These are phyloP conservation scores for Lotus japonicus DNA, from an alignment of 306 rosid species.

Conservation along the genomic window DNA sequence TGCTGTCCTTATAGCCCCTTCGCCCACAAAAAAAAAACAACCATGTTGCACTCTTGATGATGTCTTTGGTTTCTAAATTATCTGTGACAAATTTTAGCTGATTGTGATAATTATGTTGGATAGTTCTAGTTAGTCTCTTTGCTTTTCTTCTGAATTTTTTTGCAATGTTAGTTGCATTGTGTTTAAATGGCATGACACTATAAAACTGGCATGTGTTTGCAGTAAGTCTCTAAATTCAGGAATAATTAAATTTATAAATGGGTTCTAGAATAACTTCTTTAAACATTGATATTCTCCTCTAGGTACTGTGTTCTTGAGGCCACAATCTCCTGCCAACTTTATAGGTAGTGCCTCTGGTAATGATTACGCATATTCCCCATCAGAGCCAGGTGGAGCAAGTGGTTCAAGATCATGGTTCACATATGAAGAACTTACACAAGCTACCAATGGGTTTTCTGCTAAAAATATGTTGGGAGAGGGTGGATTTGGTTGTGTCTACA, in stretches of 20 bases:
- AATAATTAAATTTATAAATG: background rate
- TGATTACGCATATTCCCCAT: constrained; percentile 52
- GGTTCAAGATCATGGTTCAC: constrained; percentile 72
- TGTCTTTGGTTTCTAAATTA: background rate
- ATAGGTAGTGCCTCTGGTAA: constrained; percentile 49
- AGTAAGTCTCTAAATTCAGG: background rate
- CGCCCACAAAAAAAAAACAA: background rate
- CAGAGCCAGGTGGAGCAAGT: constrained; percentile 66
- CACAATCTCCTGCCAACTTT: constrained; percentile 54
- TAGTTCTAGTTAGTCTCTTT: no score
- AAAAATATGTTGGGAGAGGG: constrained; percentile 88
- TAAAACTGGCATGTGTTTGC: background rate
- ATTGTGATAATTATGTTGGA: no score
- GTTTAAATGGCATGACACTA: background rate
- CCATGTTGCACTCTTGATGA: background rate
- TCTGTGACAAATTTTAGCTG: background rate
- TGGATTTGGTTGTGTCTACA: constrained; percentile 98
- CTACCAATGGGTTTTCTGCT: constrained; percentile 68
- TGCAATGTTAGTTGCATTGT: background rate
- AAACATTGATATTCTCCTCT: constrained; percentile 28
- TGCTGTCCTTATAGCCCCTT: background rate
- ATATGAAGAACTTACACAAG: constrained; percentile 77
- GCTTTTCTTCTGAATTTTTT: background rate
- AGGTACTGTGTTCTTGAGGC: constrained; percentile 71
- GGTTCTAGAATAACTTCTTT: constrained; percentile 1